Conservation (phyloP, 441 rosid genomes). For the Eruca vesicaria region DNA sequence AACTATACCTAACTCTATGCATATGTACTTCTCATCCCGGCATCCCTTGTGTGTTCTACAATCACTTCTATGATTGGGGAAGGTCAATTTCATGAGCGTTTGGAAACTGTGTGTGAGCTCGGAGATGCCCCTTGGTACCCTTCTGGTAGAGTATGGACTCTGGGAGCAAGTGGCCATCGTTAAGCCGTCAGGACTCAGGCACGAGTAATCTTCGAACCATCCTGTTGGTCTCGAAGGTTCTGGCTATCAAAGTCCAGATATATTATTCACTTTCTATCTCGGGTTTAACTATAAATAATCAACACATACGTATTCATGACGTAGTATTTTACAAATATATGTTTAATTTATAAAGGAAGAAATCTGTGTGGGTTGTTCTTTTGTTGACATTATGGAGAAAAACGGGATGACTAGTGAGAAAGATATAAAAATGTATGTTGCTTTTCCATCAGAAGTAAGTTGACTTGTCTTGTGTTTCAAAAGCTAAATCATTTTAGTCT, state of each 20-base stretch:
- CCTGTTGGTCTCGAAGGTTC: not conserved
- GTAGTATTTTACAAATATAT: not conserved
- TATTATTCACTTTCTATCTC: not conserved
- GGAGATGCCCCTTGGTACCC: too few relatives aligned
- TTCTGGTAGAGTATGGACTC: too few relatives aligned
- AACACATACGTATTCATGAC: slow-evolving; percentile 21
- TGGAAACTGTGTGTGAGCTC: too few relatives aligned
- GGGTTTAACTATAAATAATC: slow-evolving; percentile 4
- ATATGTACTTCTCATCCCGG: too few relatives aligned
- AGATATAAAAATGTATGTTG: not conserved
- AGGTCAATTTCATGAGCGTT: not conserved
- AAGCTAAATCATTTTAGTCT: too few relatives aligned
- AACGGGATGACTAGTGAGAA: slow-evolving; percentile 6
- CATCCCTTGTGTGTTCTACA: too few relatives aligned
- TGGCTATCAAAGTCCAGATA: not conserved
- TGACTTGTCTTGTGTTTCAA: slow-evolving; percentile 16
- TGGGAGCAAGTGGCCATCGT: too few relatives aligned
- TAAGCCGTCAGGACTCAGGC: slow-evolving; percentile 67
- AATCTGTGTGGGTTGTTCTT: not conserved
- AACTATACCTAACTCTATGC: too few relatives aligned
- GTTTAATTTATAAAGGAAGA: not conserved
- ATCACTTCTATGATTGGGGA: too few relatives aligned
- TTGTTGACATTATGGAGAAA: not conserved
- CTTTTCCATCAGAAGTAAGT: slow-evolving; percentile 15
- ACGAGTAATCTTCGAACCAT: slow-evolving; percentile 41